A percentile compares a stretch with the other conserved stretches of the same genome.
Evolutionary conservation across 495 filamentous ascomycete species (phyloP).

Genomic region (Corynascus novoguineensis): DNA sequence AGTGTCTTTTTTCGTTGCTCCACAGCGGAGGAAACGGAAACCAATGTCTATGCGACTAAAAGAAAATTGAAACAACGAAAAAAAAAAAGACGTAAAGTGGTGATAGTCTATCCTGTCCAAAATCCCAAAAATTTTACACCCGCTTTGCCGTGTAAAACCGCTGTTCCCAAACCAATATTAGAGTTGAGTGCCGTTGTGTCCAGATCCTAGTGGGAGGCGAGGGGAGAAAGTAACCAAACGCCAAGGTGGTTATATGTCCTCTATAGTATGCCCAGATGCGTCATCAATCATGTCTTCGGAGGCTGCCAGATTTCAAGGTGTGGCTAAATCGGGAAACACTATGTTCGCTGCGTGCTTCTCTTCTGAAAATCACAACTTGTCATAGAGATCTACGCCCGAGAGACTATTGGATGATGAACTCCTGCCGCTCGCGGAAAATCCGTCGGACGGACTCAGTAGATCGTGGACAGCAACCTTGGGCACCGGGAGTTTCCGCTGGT

Average conservation of each 20-base stretch:
- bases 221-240: slow-evolving; percentile 16
- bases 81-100: too few relatives aligned
- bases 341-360: background rate
- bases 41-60: slow-evolving; percentile 22
- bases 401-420: slow-evolving; percentile 46
- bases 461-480: slow-evolving; percentile 89
- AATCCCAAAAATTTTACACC: slow-evolving; percentile 5
- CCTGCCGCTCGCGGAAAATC: slow-evolving; percentile 50
- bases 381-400: slow-evolving; percentile 40
- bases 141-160: slow-evolving; percentile 6
- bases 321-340: background rate
- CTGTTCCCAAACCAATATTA: slow-evolving; percentile 13
- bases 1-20: slow-evolving; percentile 7
- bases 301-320: background rate
- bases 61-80: too few relatives aligned
- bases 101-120: slow-evolving; percentile 21
- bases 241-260: slow-evolving; percentile 24
- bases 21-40: slow-evolving; percentile 3
- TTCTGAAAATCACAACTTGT: slow-evolving; percentile 27
- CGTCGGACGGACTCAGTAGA: slow-evolving; percentile 61
- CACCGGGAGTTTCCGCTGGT: slow-evolving; percentile 88
- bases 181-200: slow-evolving; percentile 12
- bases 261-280: slow-evolving; percentile 19
- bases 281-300: slow-evolving; percentile 30
- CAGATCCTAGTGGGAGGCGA: slow-evolving; percentile 5